Evolutionary conservation across 2,329 filamentous ascomycete species (phyloP).

Genomic region (Talaromyces sp.): DNA sequence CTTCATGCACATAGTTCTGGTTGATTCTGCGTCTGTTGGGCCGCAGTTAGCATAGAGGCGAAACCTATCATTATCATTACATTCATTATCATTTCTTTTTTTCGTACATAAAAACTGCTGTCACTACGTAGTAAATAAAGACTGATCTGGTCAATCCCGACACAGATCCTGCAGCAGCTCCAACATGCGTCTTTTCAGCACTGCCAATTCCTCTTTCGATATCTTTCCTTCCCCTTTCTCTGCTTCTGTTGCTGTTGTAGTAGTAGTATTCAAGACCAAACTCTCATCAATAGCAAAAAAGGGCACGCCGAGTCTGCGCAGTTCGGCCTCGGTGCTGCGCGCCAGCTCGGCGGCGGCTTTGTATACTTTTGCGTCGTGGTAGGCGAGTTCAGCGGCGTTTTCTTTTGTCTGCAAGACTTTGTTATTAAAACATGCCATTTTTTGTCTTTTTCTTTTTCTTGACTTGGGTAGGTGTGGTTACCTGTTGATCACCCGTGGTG

Average conservation of each 20-base stretch:
- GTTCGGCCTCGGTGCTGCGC: conserved; percentile 49
- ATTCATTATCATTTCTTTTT: conserved; percentile 6
- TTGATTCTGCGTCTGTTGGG: background rate
- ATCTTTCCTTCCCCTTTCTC: conserved; percentile 14
- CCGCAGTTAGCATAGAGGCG: background rate
- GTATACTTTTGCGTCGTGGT: conserved; percentile 60
- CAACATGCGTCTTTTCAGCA: conserved; percentile 45
- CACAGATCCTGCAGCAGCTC: conserved; percentile 48
- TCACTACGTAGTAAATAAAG: background rate
- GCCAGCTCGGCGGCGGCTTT: conserved; percentile 56
- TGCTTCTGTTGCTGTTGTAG: conserved; percentile 21
- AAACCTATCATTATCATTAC: background rate
- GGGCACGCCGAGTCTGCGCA: conserved; percentile 55
- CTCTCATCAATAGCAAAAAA: conserved; percentile 51
- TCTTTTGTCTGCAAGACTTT: conserved; percentile 32
- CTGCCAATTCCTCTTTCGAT: conserved; percentile 36
- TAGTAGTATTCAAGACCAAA: conserved; percentile 35
- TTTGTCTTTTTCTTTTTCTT: background rate
- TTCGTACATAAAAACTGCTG: no score
- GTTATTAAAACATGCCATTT: no score
- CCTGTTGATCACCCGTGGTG: background rate
- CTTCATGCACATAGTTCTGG: conserved; percentile 8
- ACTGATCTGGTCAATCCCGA: conserved; percentile 22
- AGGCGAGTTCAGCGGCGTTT: conserved; percentile 50
- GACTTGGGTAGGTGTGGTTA: background rate